A percentile compares a stretch with the other conserved stretches of the same genome.
Conservation (phyloP, 2,329 filamentous ascomycete species). For the Teratosphaeria zuluensis region DNA sequence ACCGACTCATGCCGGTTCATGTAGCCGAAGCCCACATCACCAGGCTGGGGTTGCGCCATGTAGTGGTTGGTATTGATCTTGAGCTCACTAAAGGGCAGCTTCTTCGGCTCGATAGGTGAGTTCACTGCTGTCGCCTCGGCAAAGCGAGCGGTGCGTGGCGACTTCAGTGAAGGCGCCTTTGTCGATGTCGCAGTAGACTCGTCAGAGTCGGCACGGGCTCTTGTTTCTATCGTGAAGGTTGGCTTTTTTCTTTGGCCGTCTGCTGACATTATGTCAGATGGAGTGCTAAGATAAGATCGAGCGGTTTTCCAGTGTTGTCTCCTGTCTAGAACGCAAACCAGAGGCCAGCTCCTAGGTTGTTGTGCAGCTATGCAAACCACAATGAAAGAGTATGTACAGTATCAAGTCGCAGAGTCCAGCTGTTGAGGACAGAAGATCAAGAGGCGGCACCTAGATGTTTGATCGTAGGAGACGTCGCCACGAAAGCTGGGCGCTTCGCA, state of each 20-base stretch:
- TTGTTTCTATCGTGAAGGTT: slow-evolving; percentile 32
- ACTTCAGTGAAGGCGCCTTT: slow-evolving; percentile 20
- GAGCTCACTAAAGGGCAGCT: slow-evolving; percentile 47
- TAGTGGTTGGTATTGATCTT: slow-evolving; percentile 44
- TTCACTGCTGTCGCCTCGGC: slow-evolving; percentile 71
- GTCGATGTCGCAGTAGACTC: slow-evolving; percentile 16
- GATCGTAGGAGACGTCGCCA: slow-evolving; percentile 3
- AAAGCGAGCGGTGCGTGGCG: slow-evolving; percentile 66
- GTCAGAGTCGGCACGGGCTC: slow-evolving; percentile 27
- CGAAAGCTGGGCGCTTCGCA: slow-evolving; percentile 16
- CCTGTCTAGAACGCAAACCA: slow-evolving; percentile 13
- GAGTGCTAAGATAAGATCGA: slow-evolving; percentile 1
- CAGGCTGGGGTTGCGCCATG: slow-evolving; percentile 59
- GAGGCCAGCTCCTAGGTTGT: slow-evolving; percentile 24
- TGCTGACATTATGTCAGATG: slow-evolving; percentile 32
- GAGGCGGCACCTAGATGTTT: neutral
- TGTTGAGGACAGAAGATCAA: slow-evolving; percentile 9
- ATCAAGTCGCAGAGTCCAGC: slow-evolving; percentile 7
- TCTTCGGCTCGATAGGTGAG: slow-evolving; percentile 58
- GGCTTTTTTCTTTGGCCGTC: slow-evolving; percentile 35
- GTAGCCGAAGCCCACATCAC: slow-evolving; percentile 88
- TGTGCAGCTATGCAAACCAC: slow-evolving; percentile 2
- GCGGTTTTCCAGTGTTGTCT: slow-evolving; percentile 2
- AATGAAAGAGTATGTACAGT: slow-evolving; percentile 7
- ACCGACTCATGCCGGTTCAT: slow-evolving; percentile 51